Evolutionary conservation across 176 grass and related monocot genomes (phyloP).

Genomic region (Carex cristatella): DNA sequence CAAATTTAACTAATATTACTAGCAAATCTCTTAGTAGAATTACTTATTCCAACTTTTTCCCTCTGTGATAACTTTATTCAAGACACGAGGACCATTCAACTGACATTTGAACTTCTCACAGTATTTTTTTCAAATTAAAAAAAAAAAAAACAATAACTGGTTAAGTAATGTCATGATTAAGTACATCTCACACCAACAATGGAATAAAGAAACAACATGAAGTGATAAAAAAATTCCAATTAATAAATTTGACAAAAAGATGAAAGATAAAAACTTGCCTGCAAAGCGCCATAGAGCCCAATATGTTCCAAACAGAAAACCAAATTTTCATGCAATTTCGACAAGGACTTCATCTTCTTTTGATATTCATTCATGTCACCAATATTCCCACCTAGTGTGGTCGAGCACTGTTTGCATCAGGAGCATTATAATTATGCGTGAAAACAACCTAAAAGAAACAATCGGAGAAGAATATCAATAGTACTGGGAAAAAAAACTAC

Average conservation of each 20-base stretch:
- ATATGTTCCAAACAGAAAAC: constrained; percentile 82
- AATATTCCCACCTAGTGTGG: constrained; percentile 44
- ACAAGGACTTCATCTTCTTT: constrained; percentile 63
- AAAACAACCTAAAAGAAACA: constrained; percentile 10
- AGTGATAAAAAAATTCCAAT: constrained; percentile 1
- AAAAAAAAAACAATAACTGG: background rate
- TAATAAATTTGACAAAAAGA: constrained; percentile 4
- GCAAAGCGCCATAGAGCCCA: constrained; percentile 77
- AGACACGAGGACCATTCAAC: background rate
- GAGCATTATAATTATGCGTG: background rate
- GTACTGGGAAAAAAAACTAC: constrained; percentile 32
- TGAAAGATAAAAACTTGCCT: constrained; percentile 30
- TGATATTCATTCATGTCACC: constrained; percentile 52
- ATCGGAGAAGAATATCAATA: constrained; percentile 14
- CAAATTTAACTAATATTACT: background rate
- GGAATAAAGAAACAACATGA: background rate
- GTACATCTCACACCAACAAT: background rate
- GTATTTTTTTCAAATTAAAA: background rate
- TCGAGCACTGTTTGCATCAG: constrained; percentile 46
- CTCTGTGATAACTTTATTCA: background rate
- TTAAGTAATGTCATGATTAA: background rate
- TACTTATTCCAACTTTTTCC: background rate
- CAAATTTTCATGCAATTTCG: constrained; percentile 66
- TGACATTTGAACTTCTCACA: background rate
- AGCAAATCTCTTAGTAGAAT: background rate